Evolutionary conservation across 306 rosid genomes (phyloP), one percentile per base, ranked within the genome.

Genomic region (Rosa chinensis): DNA sequence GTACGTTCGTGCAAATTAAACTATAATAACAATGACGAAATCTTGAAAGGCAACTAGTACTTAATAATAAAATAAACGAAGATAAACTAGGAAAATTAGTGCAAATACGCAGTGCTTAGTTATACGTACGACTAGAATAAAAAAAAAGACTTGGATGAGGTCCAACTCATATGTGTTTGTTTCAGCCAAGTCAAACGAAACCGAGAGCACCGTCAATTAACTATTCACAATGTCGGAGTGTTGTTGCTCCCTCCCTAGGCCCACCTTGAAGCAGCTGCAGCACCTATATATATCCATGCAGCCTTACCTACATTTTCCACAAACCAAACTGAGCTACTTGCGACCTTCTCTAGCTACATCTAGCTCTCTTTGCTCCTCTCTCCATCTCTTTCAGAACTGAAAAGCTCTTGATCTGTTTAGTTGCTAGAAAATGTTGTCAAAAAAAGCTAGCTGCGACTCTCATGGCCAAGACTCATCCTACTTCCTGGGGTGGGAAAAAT

Each of bases 401-500:
- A 14, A 66, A 62, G 47, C 47, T 2, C 61, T 62, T 50, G 64
- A 66, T 56, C 44, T 13, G 53, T 56, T 40, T 55, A 7, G 1
- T 55, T 18, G 39, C 62, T 12, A 66, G 63, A 84, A 66, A 79
- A 88, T 90, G 93, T 71, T 87, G 82, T 94, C 98, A 40, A 85
- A 52, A 72, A 94, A 89, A 82, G 90, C 83, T 78, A 80, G 80
- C 37, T 75, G 85, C 1, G 91, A 88, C 42, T 86, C 92, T 32
- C 97, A 94, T 62, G 98, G 98, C 44, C 91, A 94, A 67, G 92
- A 89, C 76, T 94, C 97, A 56, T 85, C 88, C 63, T 94, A 94
- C 82, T 94, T 94, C 80, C 28, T 86, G 3, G 98, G 98, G 39
- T 94, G 91, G 98, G 86, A 83, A 79, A 89, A 89, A 56, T 94